Evolutionary conservation across 2,329 filamentous ascomycete genomes (phyloP).

Genomic region (Cladosporium sp.): DNA sequence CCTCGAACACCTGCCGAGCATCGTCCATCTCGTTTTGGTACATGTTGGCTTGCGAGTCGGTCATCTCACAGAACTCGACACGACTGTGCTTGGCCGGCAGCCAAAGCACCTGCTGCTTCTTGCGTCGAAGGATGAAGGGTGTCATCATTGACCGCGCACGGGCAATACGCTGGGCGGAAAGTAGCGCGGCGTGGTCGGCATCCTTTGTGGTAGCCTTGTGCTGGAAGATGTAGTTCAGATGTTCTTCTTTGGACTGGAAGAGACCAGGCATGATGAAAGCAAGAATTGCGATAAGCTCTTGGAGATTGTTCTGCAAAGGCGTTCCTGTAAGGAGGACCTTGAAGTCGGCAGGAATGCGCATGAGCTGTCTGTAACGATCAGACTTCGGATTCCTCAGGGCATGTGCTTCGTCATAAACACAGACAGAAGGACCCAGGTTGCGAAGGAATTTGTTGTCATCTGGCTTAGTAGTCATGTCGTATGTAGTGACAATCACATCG

Average conservation of each 20-base stretch:
- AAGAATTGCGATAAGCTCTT: conserved; percentile 84
- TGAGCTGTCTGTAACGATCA: conserved; percentile 73
- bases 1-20: conserved; percentile 57
- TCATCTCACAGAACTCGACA: conserved; percentile 78
- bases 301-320: conserved; percentile 88
- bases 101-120: conserved; percentile 82
- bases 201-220: conserved; percentile 84
- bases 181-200: conserved; percentile 69
- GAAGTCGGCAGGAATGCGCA: conserved; percentile 74
- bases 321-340: conserved; percentile 85
- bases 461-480: conserved; percentile 58
- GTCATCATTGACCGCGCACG: conserved; percentile 88
- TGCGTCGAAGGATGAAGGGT: conserved; percentile 88
- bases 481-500: conserved; percentile 69
- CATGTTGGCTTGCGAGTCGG: conserved; percentile 64
- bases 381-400: conserved; percentile 85
- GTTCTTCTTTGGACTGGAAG: conserved; percentile 71
- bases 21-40: conserved; percentile 67
- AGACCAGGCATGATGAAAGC: conserved; percentile 89
- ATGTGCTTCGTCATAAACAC: conserved; percentile 92
- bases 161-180: conserved; percentile 82
- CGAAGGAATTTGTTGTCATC: conserved; percentile 63
- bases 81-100: conserved; percentile 75
- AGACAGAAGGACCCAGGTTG: conserved; percentile 51
- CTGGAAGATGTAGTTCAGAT: conserved; percentile 83